phyloP scores from a whole-genome alignment of 805 yeast genomes.

The Starmera dryadoides region DNA sequence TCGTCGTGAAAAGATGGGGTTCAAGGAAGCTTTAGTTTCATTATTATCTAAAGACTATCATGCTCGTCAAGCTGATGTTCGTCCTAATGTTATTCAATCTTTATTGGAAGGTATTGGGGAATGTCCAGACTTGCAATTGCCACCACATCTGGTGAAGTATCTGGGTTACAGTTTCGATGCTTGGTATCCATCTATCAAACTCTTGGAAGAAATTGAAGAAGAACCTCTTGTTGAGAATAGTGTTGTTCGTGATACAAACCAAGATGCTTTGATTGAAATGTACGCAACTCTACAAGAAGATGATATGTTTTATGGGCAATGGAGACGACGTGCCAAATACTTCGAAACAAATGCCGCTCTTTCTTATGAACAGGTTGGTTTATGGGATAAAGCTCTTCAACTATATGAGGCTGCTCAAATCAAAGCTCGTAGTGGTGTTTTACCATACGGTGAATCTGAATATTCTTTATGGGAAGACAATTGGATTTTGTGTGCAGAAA shows the following conservation, averaged over 20 bases:
- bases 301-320: conserved; percentile 94
- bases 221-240: conserved; percentile 59
- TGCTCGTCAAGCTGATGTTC: conserved; percentile 76
- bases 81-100: conserved; percentile 84
- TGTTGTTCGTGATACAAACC: conserved; percentile 74
- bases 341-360: conserved; percentile 89
- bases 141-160: conserved; percentile 90
- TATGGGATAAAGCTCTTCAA: conserved; percentile 92
- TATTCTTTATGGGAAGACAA: conserved; percentile 97
- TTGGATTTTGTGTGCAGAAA: conserved; percentile 96
- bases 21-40: conserved; percentile 73
- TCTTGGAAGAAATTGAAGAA: conserved; percentile 66
- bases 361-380: conserved; percentile 89
- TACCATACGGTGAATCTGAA: conserved; percentile 94
- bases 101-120: conserved; percentile 76
- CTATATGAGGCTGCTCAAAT: conserved; percentile 95
- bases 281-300: conserved; percentile 87
- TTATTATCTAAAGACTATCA: conserved; percentile 88
- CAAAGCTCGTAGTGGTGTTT: conserved; percentile 88
- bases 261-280: conserved; percentile 85
- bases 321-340: conserved; percentile 96
- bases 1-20: conserved; percentile 73
- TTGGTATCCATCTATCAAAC: conserved; percentile 83
- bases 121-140: conserved; percentile 69
- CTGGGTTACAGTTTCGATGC: conserved; percentile 81